Conservation (phyloP, 208 protist species). For the Acanthamoeba healyi region DNA sequence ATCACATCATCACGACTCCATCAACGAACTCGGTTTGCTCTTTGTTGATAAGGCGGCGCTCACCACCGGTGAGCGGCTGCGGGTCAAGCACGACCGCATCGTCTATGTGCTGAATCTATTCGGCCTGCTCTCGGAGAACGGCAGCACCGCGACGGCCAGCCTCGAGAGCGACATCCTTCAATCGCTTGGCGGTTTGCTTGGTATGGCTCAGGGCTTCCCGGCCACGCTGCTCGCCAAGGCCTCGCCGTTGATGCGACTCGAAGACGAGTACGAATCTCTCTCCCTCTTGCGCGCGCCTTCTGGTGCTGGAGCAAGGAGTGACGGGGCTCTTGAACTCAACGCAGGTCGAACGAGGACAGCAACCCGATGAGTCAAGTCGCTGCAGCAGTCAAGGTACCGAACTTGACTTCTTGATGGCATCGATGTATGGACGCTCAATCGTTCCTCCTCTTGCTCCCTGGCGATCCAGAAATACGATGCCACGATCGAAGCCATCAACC, state of each 20-base stretch:
- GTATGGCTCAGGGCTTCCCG: not conserved
- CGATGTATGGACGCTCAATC: too few relatives aligned
- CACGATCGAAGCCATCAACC: constrained; percentile 3
- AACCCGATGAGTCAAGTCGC: not conserved
- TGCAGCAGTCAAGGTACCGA: not conserved
- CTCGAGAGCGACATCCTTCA: not conserved
- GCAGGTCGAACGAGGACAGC: not conserved
- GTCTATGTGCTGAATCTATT: not conserved
- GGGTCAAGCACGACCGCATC: not conserved
- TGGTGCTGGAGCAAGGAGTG: too few relatives aligned
- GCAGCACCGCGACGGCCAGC: not conserved
- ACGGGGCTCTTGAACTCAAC: too few relatives aligned
- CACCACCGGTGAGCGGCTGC: not conserved
- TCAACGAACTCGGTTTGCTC: not conserved
- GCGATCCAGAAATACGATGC: not conserved
- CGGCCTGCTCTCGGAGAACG: not conserved
- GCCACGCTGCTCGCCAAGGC: not conserved
- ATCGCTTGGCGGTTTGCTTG: not conserved
- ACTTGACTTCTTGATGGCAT: too few relatives aligned
- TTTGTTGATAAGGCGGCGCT: not conserved
- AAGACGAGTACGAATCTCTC: not conserved
- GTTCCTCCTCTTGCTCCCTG: too few relatives aligned
- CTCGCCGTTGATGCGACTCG: not conserved
- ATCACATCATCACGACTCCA: not conserved
- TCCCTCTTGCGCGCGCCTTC: not conserved